These are phyloP conservation scores for Vitis riparia DNA, from an alignment of 164 flowering plant genomes.

Conservation along the genomic window DNA sequence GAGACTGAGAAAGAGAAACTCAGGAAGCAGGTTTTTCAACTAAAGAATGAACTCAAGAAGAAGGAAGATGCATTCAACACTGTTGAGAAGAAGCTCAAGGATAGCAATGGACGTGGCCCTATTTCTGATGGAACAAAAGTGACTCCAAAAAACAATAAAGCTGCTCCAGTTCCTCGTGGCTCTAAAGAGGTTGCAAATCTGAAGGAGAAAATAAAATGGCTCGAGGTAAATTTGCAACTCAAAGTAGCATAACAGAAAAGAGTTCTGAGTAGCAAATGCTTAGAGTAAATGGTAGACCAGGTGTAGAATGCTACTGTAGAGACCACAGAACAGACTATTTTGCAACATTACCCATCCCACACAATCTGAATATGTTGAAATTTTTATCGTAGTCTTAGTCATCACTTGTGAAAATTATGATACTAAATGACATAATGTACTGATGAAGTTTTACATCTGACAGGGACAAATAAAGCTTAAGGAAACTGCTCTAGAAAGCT, in stretches of 20 bases:
- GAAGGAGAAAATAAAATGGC: slow-evolving; percentile 64
- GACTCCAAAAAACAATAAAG: slow-evolving; percentile 35
- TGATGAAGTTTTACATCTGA: slow-evolving; percentile 9
- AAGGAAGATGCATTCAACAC: slow-evolving; percentile 51
- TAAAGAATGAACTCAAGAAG: slow-evolving; percentile 57
- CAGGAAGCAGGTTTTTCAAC: slow-evolving; percentile 47
- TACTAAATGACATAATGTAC: background rate
- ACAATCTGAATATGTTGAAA: background rate
- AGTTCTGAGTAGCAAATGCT: background rate
- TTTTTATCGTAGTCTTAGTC: background rate
- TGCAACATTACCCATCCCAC: background rate
- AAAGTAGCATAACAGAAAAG: background rate
- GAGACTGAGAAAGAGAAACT: slow-evolving; percentile 73
- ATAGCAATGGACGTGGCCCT: slow-evolving; percentile 27
- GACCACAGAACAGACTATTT: background rate
- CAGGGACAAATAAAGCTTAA: slow-evolving; percentile 67
- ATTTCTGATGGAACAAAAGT: slow-evolving; percentile 37
- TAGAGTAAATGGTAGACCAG: background rate
- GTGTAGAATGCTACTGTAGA: background rate
- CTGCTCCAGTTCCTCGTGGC: slow-evolving; percentile 28
- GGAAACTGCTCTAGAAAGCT: slow-evolving; percentile 60
- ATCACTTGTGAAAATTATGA: background rate
- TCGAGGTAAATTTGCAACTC: slow-evolving; percentile 51
- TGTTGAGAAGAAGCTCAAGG: slow-evolving; percentile 65
- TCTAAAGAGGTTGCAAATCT: slow-evolving; percentile 55